phyloP scores from a whole-genome alignment of 208 protist genomes.

The Wallacemonas sp. region DNA sequence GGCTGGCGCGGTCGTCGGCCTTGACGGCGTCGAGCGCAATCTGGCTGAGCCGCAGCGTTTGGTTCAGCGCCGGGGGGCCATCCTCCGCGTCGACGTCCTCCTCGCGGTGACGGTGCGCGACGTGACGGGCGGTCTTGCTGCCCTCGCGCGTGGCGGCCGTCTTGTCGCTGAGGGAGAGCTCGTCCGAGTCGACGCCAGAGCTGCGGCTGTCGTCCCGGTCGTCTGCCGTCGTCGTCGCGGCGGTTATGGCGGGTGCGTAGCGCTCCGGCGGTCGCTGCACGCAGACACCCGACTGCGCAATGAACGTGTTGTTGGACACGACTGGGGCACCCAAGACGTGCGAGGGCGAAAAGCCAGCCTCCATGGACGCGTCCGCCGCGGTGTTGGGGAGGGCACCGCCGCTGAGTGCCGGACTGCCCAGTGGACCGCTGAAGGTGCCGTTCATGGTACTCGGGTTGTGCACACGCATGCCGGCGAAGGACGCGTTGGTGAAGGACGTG shows the following conservation, averaged over 20 bases:
- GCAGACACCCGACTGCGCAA: constrained; percentile 3
- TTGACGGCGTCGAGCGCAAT: neutral
- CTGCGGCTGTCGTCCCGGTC: neutral
- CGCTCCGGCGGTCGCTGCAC: constrained; percentile 14
- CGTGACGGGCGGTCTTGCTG: too few relatives aligned
- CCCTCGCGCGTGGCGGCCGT: too few relatives aligned
- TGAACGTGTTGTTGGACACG: constrained; percentile 15
- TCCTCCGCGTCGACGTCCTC: constrained; percentile 9
- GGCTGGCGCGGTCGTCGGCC: neutral
- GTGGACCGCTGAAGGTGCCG: neutral
- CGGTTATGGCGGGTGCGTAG: neutral
- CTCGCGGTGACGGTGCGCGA: neutral
- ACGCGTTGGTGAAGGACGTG: neutral
- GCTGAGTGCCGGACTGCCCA: too few relatives aligned
- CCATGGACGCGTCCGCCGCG: neutral
- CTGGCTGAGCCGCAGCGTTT: constrained; percentile 9
- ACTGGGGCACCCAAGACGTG: neutral
- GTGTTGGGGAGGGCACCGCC: neutral
- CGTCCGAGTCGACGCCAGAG: too few relatives aligned
- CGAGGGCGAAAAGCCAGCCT: neutral
- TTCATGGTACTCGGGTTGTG: neutral
- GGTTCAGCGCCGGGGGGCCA: neutral
- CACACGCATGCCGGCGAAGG: neutral
- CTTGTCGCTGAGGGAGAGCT: too few relatives aligned
- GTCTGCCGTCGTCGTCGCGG: too few relatives aligned